Percentiles rank a stretch among this genome's conserved stretches.
phyloP scores from a whole-genome alignment of 352 stramenopile species.

The Aphanomyces stellatus region DNA sequence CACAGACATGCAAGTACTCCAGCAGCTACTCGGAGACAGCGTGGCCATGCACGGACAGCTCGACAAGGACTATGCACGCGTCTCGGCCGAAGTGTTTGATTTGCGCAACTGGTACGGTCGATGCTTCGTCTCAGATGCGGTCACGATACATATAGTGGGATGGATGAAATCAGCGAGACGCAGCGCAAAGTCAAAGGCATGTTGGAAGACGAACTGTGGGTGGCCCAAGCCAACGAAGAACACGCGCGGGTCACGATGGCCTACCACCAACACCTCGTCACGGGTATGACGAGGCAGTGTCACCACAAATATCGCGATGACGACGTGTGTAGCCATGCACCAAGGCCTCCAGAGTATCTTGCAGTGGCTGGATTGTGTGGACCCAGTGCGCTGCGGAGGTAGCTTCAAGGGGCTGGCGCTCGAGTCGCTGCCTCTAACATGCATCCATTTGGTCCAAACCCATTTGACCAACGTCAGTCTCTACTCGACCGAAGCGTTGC shows the following conservation, averaged over 20 bases:
- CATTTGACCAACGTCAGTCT: not conserved
- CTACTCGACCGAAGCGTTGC: not conserved
- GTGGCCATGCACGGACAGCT: slow-evolving; percentile 24
- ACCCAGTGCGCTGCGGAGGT: not conserved
- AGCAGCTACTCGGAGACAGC: slow-evolving; percentile 45
- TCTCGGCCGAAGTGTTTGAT: slow-evolving; percentile 4
- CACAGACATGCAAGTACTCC: slow-evolving; percentile 28
- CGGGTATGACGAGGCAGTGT: no score
- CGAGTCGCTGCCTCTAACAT: not conserved
- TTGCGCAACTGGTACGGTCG: not conserved
- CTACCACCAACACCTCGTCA: not conserved
- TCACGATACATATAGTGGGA: slow-evolving; percentile 4
- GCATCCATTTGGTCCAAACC: not conserved
- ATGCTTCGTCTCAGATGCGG: not conserved
- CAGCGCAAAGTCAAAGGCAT: slow-evolving; percentile 8
- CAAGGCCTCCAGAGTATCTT: slow-evolving; percentile 2
- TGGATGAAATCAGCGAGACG: slow-evolving; percentile 1
- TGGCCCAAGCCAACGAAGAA: not conserved
- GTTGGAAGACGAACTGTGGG: slow-evolving; percentile 15
- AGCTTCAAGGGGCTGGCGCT: not conserved
- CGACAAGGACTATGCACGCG: not conserved
- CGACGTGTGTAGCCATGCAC: not conserved
- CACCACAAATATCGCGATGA: no score
- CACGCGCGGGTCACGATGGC: not conserved
- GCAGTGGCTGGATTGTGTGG: not conserved